Evolutionary conservation across 2,329 filamentous ascomycete genomes (phyloP).

Genomic region (Scolecobasidium constrictum): DNA sequence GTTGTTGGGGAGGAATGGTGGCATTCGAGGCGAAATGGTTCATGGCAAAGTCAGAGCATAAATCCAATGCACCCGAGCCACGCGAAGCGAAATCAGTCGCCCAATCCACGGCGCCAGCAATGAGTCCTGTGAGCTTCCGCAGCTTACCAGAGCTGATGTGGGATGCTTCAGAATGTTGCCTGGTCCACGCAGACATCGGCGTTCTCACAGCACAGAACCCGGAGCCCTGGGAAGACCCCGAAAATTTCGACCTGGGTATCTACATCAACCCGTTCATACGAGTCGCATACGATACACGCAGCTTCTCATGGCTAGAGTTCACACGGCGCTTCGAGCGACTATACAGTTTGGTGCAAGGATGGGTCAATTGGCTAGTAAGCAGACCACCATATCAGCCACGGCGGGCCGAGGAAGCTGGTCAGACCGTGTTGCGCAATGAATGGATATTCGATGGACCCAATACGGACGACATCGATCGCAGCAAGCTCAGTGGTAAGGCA

Average conservation of each 20-base stretch:
- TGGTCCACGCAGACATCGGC: slow-evolving; percentile 34
- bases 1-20: slow-evolving; percentile 71
- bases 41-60: slow-evolving; percentile 27
- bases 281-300: slow-evolving; percentile 52
- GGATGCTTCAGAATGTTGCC: slow-evolving; percentile 38
- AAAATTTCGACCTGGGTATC: slow-evolving; percentile 36
- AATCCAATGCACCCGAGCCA: slow-evolving; percentile 12
- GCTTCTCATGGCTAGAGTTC: slow-evolving; percentile 47
- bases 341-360: slow-evolving; percentile 46
- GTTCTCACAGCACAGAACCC: slow-evolving; percentile 1
- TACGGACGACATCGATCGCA: slow-evolving; percentile 17
- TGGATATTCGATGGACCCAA: slow-evolving; percentile 34
- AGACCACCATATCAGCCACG: slow-evolving; percentile 52
- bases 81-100: not conserved
- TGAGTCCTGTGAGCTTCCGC: slow-evolving; percentile 32
- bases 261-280: slow-evolving; percentile 68
- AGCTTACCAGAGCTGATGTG: slow-evolving; percentile 31
- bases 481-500: slow-evolving; percentile 16
- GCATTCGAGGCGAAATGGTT: slow-evolving; percentile 53
- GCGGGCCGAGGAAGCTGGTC: slow-evolving; percentile 46
- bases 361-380: slow-evolving; percentile 45
- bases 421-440: slow-evolving; percentile 39
- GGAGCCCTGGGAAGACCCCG: not conserved
- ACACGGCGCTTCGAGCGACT: slow-evolving; percentile 56
- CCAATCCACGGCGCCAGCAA: slow-evolving; percentile 1